Base-by-base conservation (phyloP, 2,329 filamentous ascomycete species). In the Byssoonygena ceratinophila region DNA sequence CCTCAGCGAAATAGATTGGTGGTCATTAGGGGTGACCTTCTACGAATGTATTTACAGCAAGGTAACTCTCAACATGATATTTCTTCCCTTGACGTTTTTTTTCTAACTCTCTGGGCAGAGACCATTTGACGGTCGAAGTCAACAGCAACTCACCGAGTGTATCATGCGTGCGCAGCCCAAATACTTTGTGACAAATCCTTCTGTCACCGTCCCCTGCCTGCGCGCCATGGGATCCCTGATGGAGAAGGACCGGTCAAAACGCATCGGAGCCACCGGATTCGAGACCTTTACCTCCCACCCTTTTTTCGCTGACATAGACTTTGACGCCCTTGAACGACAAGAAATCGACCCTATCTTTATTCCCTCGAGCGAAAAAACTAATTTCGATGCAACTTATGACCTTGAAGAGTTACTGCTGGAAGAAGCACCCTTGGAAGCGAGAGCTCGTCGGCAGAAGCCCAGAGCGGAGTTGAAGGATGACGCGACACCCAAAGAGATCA, bases 41-140 rank as follows among this genome's bases (percentile, higher is more conserved):
- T 98, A 96, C 69, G 92, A 98, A 69, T 97, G 92, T 77, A 96
- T 98, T 59, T 98, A 97, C 74, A 95, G 94, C 73, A 97, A 94
- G 83, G 88, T 89, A 71, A 48, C 46, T 49, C 41, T 16, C 11
- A 18, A 29, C 22, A 23, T 20, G n/a, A 6, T 31, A 32, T 14
- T 0, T 5, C 40, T 39, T 11, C 8, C 6, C 4, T 37, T 3
- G 3, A 12, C 22, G 25, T 41, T 27, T 27, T 22, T 46, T n/a
- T 29, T 56, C 68, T 74, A 62, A 74, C 61, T 29, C 27, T 36
- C 9, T 22, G 46, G 32, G 36, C 64, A 94, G 87, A 81, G 92
- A 61, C 92, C 92, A 20, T 98, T 97, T 59, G 89, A 96, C 64
- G 91, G 88, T 50, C 87, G 83, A 60, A 90, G 83, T 45, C 89